phyloP scores from a whole-genome alignment of 305 asterid species.

The Fraxinus ornus region DNA sequence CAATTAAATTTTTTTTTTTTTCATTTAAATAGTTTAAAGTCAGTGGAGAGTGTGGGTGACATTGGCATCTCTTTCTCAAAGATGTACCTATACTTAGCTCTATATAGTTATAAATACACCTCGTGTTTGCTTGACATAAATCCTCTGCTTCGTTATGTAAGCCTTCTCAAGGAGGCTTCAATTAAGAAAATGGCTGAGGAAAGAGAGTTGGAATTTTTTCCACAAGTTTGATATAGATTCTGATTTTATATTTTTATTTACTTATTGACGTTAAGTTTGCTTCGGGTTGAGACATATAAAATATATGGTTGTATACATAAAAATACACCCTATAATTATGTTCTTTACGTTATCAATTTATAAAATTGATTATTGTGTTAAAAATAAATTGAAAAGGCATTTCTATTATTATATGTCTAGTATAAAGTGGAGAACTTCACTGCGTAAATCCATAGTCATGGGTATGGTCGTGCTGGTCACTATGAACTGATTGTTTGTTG shows the following conservation, averaged over 20 bases:
- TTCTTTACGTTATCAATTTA: constrained; percentile 2
- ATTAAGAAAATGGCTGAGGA: constrained; percentile 22
- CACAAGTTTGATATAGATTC: background rate
- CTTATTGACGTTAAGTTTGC: background rate
- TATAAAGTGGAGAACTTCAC: background rate
- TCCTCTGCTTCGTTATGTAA: background rate
- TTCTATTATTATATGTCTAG: constrained; percentile 8
- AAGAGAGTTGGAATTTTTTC: constrained; percentile 17
- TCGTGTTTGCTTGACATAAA: background rate
- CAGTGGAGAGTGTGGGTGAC: background rate
- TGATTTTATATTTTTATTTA: background rate
- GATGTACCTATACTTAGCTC: background rate
- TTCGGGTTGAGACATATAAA: background rate
- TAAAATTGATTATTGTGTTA: background rate
- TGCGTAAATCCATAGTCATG: constrained; percentile 9
- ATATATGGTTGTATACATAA: background rate
- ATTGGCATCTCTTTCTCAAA: background rate
- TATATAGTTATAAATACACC: background rate
- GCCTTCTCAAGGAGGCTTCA: constrained; percentile 4
- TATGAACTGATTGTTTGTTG: background rate
- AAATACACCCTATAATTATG: constrained; percentile 12
- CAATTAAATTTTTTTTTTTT: background rate
- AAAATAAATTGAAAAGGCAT: background rate
- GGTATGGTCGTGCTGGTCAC: background rate
- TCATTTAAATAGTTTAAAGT: background rate